Evolutionary conservation across 2,329 filamentous ascomycete genomes (phyloP).

Genomic region (Colletotrichum euphorbiae): DNA sequence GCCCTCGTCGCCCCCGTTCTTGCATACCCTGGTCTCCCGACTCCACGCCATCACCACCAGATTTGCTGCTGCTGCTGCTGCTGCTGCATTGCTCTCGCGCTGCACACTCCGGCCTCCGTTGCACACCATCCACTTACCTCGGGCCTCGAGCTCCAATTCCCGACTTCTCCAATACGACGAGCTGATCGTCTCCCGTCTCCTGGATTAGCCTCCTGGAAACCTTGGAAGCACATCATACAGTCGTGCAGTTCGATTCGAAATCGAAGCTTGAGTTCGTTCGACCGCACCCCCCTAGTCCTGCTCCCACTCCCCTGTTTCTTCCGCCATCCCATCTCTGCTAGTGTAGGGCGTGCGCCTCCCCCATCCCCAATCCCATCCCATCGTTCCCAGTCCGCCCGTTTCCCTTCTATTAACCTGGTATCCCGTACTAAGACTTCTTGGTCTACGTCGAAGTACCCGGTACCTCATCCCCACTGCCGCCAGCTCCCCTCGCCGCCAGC

Average conservation of each 20-base stretch:
- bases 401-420: slow-evolving; percentile 16
- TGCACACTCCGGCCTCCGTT: slow-evolving; percentile 22
- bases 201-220: not conserved
- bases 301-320: slow-evolving; percentile 21
- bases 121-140: not conserved
- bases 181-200: slow-evolving; percentile 5
- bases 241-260: slow-evolving; percentile 19
- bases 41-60: slow-evolving; percentile 23
- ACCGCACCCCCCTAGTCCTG: not conserved
- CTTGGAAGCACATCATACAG: slow-evolving; percentile 29
- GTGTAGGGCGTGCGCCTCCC: slow-evolving; percentile 11
- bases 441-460: slow-evolving; percentile 31
- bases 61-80: not conserved
- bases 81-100: slow-evolving; percentile 3
- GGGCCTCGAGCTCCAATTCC: no score
- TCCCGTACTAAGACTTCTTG: slow-evolving; percentile 17
- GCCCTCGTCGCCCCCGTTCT: slow-evolving; percentile 23
- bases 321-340: slow-evolving; percentile 34
- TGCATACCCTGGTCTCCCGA: slow-evolving; percentile 32
- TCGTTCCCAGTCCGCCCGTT: slow-evolving; percentile 31
- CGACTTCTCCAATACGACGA: slow-evolving; percentile 17
- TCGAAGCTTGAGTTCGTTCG: slow-evolving; percentile 27
- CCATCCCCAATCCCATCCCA: slow-evolving; percentile 19
- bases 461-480: slow-evolving; percentile 23
- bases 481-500: slow-evolving; percentile 23